Evolutionary conservation across 1,284 basidiomycete genomes (phyloP).

Genomic region (Ceratobasidium sp.): DNA sequence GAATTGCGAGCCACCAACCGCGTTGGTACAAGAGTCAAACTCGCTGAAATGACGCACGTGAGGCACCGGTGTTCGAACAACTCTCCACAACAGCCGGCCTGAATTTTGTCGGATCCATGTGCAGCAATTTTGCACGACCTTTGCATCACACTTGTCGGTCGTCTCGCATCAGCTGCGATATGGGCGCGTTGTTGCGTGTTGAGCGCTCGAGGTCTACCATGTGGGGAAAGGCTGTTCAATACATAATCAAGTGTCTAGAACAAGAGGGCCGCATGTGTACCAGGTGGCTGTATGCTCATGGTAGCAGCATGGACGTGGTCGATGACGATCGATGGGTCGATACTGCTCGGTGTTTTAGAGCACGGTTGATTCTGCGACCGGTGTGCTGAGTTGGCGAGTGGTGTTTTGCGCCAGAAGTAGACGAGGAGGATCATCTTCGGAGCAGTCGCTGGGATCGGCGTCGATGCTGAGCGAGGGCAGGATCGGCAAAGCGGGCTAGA

Average conservation of each 20-base stretch:
- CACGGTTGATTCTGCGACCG: constrained; percentile 13
- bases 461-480: not conserved
- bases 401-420: not conserved
- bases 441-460: not conserved
- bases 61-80: constrained; percentile 2
- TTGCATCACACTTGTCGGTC: too few relatives aligned
- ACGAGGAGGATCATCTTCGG: constrained; percentile 7
- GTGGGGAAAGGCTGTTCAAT: constrained; percentile 4
- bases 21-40: constrained; percentile 1
- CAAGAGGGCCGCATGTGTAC: not conserved
- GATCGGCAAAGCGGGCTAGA: not conserved
- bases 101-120: too few relatives aligned
- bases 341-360: constrained; percentile 10
- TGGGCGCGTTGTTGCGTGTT: too few relatives aligned
- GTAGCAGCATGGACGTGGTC: not conserved
- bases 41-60: constrained; percentile 5
- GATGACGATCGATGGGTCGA: not conserved
- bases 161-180: too few relatives aligned
- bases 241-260: too few relatives aligned
- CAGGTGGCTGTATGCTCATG: not conserved
- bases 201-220: not conserved
- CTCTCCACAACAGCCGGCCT: too few relatives aligned
- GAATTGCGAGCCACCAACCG: not conserved
- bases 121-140: too few relatives aligned
- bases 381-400: constrained; percentile 5